Evolutionary conservation across 2,329 filamentous ascomycete genomes (phyloP).

Genomic region (Fusarium verrucosum): DNA sequence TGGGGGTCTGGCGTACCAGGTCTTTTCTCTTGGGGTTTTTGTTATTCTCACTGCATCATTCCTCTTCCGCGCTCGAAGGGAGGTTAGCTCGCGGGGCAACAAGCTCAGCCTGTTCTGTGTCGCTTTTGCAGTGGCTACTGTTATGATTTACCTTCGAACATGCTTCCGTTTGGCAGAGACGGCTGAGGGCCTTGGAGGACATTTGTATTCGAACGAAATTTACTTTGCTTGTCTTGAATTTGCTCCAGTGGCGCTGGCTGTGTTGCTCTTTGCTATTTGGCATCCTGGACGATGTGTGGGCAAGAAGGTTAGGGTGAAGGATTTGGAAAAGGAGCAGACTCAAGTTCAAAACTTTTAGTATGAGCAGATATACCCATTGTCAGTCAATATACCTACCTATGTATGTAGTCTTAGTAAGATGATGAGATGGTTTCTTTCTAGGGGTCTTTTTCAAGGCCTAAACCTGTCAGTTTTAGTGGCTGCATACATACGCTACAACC

Average conservation of each 20-base stretch:
- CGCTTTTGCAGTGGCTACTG: slow-evolving; percentile 55
- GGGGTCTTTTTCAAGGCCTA: neutral
- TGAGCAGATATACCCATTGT: neutral
- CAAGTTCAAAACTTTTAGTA: slow-evolving; percentile 25
- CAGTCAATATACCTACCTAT: neutral
- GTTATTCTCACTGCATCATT: slow-evolving; percentile 56
- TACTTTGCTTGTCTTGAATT: slow-evolving; percentile 66
- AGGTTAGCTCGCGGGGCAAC: slow-evolving; percentile 34
- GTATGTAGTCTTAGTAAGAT: neutral
- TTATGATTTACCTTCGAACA: slow-evolving; percentile 62
- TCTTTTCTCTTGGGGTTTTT: slow-evolving; percentile 60
- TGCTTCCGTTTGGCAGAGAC: slow-evolving; percentile 65
- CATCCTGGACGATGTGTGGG: slow-evolving; percentile 46
- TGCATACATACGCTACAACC: slow-evolving; percentile 11
- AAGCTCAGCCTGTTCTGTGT: slow-evolving; percentile 53
- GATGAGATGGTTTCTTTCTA: neutral
- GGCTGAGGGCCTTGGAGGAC: slow-evolving; percentile 56
- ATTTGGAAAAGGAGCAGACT: slow-evolving; percentile 31
- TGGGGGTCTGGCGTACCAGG: slow-evolving; percentile 64
- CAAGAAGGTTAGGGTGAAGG: slow-evolving; percentile 33
- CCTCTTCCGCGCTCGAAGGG: slow-evolving; percentile 49
- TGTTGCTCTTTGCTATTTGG: slow-evolving; percentile 54
- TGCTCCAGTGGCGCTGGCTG: slow-evolving; percentile 60
- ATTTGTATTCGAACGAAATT: slow-evolving; percentile 59
- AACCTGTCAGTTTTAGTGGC: slow-evolving; percentile 16